Evolutionary conservation across 2,329 filamentous ascomycete genomes (phyloP).

Genomic region (Seiridium cupressi): DNA sequence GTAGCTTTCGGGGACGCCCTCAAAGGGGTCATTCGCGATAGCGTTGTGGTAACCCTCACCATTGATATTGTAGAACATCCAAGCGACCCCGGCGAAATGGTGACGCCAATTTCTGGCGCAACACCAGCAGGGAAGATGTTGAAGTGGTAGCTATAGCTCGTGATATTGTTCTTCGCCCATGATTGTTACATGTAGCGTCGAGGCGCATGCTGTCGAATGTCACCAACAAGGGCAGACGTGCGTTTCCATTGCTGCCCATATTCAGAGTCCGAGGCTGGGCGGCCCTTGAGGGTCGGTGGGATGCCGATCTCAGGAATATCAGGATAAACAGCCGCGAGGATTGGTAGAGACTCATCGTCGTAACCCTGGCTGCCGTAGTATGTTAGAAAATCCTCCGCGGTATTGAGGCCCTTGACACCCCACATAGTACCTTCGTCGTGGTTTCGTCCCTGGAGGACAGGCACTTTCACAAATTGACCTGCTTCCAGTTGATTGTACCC

Average conservation of each 20-base stretch:
- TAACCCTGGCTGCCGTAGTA: slow-evolving; percentile 38
- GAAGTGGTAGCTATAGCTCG: slow-evolving; percentile 49
- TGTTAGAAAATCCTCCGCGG: slow-evolving; percentile 39
- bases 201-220: slow-evolving; percentile 53
- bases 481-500: slow-evolving; percentile 21
- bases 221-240: slow-evolving; percentile 42
- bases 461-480: slow-evolving; percentile 31
- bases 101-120: slow-evolving; percentile 19
- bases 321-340: slow-evolving; percentile 46
- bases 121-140: slow-evolving; percentile 35
- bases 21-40: slow-evolving; percentile 31
- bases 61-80: slow-evolving; percentile 51
- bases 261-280: slow-evolving; percentile 42
- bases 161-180: slow-evolving; percentile 40
- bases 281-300: slow-evolving; percentile 27
- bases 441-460: slow-evolving; percentile 30
- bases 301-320: slow-evolving; percentile 37
- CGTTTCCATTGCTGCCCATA: slow-evolving; percentile 29
- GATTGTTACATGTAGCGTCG: slow-evolving; percentile 38
- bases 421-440: slow-evolving; percentile 46
- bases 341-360: slow-evolving; percentile 42
- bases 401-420: slow-evolving; percentile 47
- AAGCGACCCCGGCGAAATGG: slow-evolving; percentile 49
- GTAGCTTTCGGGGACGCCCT: slow-evolving; percentile 37
- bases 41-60: slow-evolving; percentile 44